Conservation (phyloP, 345 rosid species). For the Gynandropsis gynandra region DNA sequence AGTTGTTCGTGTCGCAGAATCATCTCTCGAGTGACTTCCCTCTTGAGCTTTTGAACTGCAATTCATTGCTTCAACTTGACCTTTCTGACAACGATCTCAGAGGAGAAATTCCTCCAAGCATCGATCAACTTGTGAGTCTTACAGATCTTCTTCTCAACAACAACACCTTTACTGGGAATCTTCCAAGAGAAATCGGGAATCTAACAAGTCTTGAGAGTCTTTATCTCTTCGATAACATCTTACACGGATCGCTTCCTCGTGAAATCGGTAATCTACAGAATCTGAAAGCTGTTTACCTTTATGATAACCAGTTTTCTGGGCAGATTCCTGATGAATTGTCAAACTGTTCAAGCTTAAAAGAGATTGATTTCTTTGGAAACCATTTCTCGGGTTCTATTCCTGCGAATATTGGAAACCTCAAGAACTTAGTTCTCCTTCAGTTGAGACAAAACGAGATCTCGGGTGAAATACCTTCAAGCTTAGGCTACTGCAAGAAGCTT, state of each 20-base stretch:
- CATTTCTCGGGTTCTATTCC: constrained; percentile 66
- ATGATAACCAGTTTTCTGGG: constrained; percentile 71
- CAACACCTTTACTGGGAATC: constrained; percentile 43
- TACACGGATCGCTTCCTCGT: constrained; percentile 55
- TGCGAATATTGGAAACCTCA: constrained; percentile 55
- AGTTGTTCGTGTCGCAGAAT: constrained; percentile 44
- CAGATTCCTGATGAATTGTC: constrained; percentile 60
- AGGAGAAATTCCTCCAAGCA: constrained; percentile 46
- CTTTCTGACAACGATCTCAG: constrained; percentile 49
- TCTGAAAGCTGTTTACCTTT: constrained; percentile 48
- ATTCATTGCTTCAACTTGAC: constrained; percentile 47
- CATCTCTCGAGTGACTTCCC: constrained; percentile 61
- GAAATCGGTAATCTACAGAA: constrained; percentile 56
- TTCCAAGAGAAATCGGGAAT: constrained; percentile 55
- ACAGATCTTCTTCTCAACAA: constrained; percentile 39
- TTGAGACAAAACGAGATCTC: constrained; percentile 74
- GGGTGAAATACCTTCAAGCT: constrained; percentile 68
- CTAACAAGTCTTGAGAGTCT: constrained; percentile 47
- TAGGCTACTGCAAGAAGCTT: constrained; percentile 67
- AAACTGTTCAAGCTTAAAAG: constrained; percentile 58
- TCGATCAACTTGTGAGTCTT: constrained; percentile 49
- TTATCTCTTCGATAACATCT: constrained; percentile 51
- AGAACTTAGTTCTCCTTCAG: constrained; percentile 57
- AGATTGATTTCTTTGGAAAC: constrained; percentile 66
- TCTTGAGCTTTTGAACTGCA: constrained; percentile 47